phyloP scores from a whole-genome alignment of 169 alveolate genomes.

The Plasmodium adleri region DNA sequence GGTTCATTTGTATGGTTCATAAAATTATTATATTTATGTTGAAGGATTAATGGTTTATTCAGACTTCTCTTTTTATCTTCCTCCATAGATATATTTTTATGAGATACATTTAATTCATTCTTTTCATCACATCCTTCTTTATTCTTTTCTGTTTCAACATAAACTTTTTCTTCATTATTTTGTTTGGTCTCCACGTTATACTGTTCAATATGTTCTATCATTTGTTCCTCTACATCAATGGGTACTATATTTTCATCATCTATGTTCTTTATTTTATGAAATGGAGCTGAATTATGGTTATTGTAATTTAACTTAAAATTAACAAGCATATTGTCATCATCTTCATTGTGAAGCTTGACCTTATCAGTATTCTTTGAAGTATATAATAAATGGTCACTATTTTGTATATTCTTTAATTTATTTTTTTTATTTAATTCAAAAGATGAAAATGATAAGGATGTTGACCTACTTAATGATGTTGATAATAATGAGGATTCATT shows the following conservation, averaged over 20 bases:
- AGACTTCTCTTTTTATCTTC: background rate
- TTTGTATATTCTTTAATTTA: conserved; percentile 4
- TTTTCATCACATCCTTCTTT: background rate
- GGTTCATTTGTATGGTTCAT: background rate
- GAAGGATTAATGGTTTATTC: background rate
- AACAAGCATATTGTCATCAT: conserved; percentile 18
- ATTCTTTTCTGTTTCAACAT: background rate
- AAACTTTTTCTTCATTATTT: background rate
- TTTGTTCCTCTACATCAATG: background rate
- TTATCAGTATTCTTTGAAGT: conserved; percentile 3
- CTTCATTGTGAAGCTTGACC: background rate
- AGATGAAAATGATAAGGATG: background rate
- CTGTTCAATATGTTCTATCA: background rate
- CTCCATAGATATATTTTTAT: background rate
- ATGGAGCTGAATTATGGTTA: background rate
- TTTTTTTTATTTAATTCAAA: conserved; percentile 6
- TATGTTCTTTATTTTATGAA: background rate
- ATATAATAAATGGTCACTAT: conserved; percentile 1
- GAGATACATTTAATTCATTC: background rate
- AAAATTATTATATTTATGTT: background rate
- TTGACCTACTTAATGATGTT: no score
- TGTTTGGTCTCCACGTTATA: background rate
- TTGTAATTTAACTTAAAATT: conserved; percentile 13
- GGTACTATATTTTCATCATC: conserved; percentile 1
- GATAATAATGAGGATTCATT: background rate